Evolutionary conservation across 192 early-diverging fungal genomes (phyloP).

Genomic region (Jimgerdemannia flammicorona): DNA sequence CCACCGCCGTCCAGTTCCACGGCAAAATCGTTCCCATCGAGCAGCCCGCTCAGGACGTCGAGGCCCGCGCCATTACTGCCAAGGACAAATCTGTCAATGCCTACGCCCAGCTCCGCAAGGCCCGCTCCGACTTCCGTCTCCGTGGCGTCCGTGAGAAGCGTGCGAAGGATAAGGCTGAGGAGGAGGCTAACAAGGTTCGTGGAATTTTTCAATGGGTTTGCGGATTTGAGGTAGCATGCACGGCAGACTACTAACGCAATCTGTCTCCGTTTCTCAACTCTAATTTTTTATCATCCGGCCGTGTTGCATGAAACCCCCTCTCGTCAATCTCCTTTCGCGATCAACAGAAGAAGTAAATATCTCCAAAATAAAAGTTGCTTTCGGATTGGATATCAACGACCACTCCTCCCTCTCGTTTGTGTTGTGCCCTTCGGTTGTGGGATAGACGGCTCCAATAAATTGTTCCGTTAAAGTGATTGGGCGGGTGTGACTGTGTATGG

Average conservation of each 20-base stretch:
- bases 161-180: slow-evolving; percentile 76
- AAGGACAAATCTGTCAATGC: slow-evolving; percentile 53
- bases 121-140: slow-evolving; percentile 67
- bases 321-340: neutral
- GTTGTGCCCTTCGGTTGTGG: neutral
- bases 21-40: slow-evolving; percentile 65
- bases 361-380: neutral
- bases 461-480: too few relatives aligned
- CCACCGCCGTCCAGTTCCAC: slow-evolving; percentile 59
- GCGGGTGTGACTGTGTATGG: too few relatives aligned
- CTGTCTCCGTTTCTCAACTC: neutral
- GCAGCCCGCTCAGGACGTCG: slow-evolving; percentile 45
- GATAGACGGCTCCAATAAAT: neutral
- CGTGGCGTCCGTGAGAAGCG: slow-evolving; percentile 77
- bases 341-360: neutral
- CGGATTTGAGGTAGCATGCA: neutral
- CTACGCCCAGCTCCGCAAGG: slow-evolving; percentile 74
- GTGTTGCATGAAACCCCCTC: too few relatives aligned
- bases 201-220: slow-evolving; percentile 20
- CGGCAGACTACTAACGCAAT: neutral
- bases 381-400: neutral
- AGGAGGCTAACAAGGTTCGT: slow-evolving; percentile 78
- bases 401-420: neutral
- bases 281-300: too few relatives aligned
- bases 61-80: slow-evolving; percentile 50